Percentiles rank a stretch among this genome's conserved stretches.
These are phyloP conservation scores for Apiospora aurea DNA, from an alignment of 2,329 filamentous ascomycete genomes.

Conservation along the genomic window DNA sequence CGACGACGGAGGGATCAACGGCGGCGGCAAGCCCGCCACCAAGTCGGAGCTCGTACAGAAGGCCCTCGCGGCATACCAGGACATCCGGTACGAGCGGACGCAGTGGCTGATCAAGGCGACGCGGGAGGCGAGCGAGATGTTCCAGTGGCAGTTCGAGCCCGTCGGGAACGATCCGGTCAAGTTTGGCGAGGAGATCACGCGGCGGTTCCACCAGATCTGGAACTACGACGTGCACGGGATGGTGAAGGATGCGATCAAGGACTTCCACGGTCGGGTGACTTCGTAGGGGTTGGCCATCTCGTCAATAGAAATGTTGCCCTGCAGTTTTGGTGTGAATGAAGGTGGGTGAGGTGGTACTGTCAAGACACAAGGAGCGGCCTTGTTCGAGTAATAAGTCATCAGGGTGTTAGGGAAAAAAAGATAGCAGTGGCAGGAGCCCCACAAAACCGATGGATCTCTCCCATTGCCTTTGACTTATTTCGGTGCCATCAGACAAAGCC, in stretches of 20 bases:
- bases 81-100: slow-evolving; percentile 38
- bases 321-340: background rate
- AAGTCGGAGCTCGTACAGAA: slow-evolving; percentile 34
- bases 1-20: slow-evolving; percentile 28
- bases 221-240: slow-evolving; percentile 39
- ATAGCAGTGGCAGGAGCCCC: background rate
- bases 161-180: slow-evolving; percentile 34
- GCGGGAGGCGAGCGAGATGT: slow-evolving; percentile 39
- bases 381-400: background rate
- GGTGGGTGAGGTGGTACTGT: background rate
- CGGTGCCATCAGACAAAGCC: background rate
- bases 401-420: background rate
- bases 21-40: slow-evolving; percentile 26
- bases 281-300: background rate
- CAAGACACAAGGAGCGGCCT: background rate
- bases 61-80: slow-evolving; percentile 39
- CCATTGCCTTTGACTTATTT: background rate
- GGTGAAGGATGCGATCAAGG: slow-evolving; percentile 31
- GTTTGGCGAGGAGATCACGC: slow-evolving; percentile 33
- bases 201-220: slow-evolving; percentile 40
- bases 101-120: slow-evolving; percentile 42
- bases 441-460: background rate
- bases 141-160: slow-evolving; percentile 38
- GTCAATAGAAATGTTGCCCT: too few species aligned
- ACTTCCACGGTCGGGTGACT: slow-evolving; percentile 7